Evolutionary conservation across 1,139 yeast genomes (phyloP).

Genomic region (Spencermartinsiella ligniputridi): DNA sequence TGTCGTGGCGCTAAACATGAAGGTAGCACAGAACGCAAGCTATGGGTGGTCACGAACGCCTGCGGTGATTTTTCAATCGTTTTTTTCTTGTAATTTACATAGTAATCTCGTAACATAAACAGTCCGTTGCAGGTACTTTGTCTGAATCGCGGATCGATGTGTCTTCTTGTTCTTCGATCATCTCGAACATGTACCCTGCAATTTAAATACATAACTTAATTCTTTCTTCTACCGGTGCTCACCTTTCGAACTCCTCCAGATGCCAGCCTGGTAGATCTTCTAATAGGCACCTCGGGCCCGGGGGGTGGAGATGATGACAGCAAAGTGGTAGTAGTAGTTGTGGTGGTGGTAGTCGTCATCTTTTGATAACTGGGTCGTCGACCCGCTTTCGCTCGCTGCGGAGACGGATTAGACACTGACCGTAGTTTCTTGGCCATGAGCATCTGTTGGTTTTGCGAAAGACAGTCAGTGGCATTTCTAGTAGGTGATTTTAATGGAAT

Average conservation of each 20-base stretch:
- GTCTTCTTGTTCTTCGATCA: no score
- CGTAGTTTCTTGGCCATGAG: conserved; percentile 23
- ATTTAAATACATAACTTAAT: no score
- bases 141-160: no score
- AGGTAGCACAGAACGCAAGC: no score
- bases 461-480: conserved; percentile 3
- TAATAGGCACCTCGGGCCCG: conserved; percentile 10
- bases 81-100: no score
- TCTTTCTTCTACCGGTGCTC: conserved; percentile 37
- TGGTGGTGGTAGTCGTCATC: conserved; percentile 23
- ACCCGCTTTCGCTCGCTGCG: conserved; percentile 15
- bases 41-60: no score
- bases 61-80: no score
- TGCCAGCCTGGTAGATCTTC: conserved; percentile 22
- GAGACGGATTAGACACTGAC: conserved; percentile 24
- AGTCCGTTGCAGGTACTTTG: no score
- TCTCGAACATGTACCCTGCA: no score
- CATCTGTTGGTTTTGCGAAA: conserved; percentile 20
- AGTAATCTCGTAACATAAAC: no score
- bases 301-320: conserved; percentile 17
- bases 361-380: conserved; percentile 18
- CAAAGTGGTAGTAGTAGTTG: conserved; percentile 21
- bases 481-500: conserved; percentile 1
- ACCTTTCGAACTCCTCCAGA: conserved; percentile 21
- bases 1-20: no score